Conservation (phyloP, 2,329 filamentous ascomycete genomes). For the Lachnellula willkommii region DNA sequence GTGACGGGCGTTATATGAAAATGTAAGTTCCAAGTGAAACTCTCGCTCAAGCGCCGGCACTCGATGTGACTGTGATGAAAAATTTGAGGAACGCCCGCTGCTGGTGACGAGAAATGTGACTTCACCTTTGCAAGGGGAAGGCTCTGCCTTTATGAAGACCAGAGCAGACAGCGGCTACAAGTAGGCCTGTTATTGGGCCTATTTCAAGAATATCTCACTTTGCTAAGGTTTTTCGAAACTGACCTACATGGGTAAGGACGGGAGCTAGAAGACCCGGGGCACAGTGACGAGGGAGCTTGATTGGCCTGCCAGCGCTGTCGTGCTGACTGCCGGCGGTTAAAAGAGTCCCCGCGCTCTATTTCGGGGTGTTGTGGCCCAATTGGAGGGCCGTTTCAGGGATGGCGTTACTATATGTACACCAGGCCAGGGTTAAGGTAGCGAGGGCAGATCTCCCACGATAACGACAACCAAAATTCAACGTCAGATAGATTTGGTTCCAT, state of each 20-base stretch:
- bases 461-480: neutral
- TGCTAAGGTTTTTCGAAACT: slow-evolving; percentile 15
- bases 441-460: neutral
- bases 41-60: slow-evolving; percentile 12
- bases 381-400: slow-evolving; percentile 2
- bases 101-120: slow-evolving; percentile 15
- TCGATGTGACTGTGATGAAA: slow-evolving; percentile 20
- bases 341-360: slow-evolving; percentile 13
- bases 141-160: slow-evolving; percentile 17
- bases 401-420: neutral
- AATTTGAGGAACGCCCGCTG: slow-evolving; percentile 9
- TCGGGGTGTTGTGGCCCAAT: slow-evolving; percentile 5
- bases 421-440: neutral
- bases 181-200: slow-evolving; percentile 27
- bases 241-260: slow-evolving; percentile 18
- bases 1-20: slow-evolving; percentile 14
- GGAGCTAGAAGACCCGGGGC: slow-evolving; percentile 9
- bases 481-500: neutral
- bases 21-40: slow-evolving; percentile 4
- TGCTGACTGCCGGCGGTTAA: slow-evolving; percentile 16
- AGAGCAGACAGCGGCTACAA: slow-evolving; percentile 20
- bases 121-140: slow-evolving; percentile 14
- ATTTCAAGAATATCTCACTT: slow-evolving; percentile 2
- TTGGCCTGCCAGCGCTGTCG: slow-evolving; percentile 11
- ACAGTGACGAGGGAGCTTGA: slow-evolving; percentile 2